Evolutionary conservation across 163 green algal species (phyloP), one percentile per base, ranked within the genome.

Genomic region (Scenedesmus sp.): DNA sequence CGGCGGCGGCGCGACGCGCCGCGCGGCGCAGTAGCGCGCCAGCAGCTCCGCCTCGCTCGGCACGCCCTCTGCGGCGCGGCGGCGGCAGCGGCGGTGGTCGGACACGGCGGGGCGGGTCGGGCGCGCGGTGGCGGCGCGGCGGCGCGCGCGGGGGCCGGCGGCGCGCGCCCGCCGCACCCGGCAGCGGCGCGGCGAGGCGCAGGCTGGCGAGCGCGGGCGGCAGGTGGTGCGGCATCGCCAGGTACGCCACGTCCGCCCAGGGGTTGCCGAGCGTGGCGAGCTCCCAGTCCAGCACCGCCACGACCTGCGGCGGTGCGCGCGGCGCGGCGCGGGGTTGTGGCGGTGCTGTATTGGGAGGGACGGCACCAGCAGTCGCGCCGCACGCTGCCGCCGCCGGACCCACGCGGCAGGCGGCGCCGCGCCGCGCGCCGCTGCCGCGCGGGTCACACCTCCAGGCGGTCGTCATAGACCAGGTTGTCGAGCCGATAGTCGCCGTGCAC

Each of bases 241-340:
- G 90, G 91, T 98, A 99, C 0, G 96, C 95, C 33, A 98, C 84
- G 84, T 99, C 94, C 22, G 91, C 88, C 71, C 94, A 89, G 20
- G 89, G 86, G 86, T 97, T 89, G 22, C 97, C 97, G 34, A 99
- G 66, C 0, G 97, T 99, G 53, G 88, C 93, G 17, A 99, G 90
- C 92, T 99, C 97, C 97, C 97, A 99, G 81, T 99, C 97, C 26
- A 99, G 85, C 44, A 99, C 90, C 2, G 95, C 95, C 42, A 87
- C 45, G 20, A 96, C 86, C 17, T 74, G 7, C 3, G 50, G 54
- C 14, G 54, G 54, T 39, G 24, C 24, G 14, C n/a, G 57, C 24
- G 42, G 58, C 28, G 24, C 29, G 20, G 42, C 15, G 7, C 1
- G 17, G 7, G 13, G 33, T 17, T 29, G 31, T 58, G 39, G 39